phyloP scores from a whole-genome alignment of 169 alveolate species.

The Plasmodium ovale region DNA sequence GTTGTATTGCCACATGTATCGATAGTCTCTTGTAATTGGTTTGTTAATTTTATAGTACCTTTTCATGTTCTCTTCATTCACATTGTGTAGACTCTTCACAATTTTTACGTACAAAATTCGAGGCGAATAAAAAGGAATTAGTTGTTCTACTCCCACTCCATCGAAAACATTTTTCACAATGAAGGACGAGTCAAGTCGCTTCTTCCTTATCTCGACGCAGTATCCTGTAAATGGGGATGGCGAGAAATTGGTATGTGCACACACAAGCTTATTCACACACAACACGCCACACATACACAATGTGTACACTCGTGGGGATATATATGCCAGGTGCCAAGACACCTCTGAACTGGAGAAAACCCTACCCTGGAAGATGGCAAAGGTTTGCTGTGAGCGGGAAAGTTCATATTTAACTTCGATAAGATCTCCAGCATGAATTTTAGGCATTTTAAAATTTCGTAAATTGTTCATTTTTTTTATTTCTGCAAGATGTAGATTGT shows the following conservation, averaged over 20 bases:
- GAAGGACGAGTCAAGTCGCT: conserved; percentile 84
- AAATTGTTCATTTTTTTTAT: conserved; percentile 81
- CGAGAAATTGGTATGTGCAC: too few relatives aligned
- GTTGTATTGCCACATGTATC: conserved; percentile 90
- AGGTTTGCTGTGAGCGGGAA: conserved; percentile 87
- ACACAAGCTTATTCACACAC: too few relatives aligned
- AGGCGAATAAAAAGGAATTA: conserved; percentile 85
- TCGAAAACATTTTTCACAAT: conserved; percentile 86
- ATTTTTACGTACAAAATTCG: conserved; percentile 83
- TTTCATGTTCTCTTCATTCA: conserved; percentile 68
- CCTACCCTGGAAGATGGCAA: conserved; percentile 85
- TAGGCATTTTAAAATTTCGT: conserved; percentile 83
- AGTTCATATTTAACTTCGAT: conserved; percentile 86
- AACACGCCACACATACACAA: too few relatives aligned
- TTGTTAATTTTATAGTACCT: conserved; percentile 41
- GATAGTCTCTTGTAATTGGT: conserved; percentile 89
- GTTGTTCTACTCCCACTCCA: conserved; percentile 87
- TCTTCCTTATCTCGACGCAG: conserved; percentile 82
- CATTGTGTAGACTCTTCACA: conserved; percentile 67
- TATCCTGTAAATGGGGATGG: conserved; percentile 76
- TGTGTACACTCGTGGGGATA: too few relatives aligned
- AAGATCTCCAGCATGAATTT: conserved; percentile 80
- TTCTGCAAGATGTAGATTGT: conserved; percentile 81
- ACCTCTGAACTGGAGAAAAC: background rate
- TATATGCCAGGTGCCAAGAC: background rate